These are phyloP conservation scores for Trichoderma brevicompactum DNA, from an alignment of 2,329 filamentous ascomycete species.

Conservation along the genomic window DNA sequence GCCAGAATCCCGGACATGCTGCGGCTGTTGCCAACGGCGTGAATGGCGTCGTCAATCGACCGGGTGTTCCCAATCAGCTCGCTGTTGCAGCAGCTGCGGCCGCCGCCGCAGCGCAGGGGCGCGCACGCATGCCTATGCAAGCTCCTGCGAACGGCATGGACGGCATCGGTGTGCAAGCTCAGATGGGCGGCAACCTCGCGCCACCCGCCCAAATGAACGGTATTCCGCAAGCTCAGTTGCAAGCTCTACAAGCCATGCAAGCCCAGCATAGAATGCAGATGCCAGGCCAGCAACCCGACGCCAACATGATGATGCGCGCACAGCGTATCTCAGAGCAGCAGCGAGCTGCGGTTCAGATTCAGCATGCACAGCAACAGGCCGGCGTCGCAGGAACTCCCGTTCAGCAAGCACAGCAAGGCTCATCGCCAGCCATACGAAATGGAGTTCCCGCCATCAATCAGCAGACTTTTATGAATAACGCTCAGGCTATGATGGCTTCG, in stretches of 20 bases:
- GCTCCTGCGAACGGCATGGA: slow-evolving; percentile 57
- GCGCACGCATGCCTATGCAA: slow-evolving; percentile 60
- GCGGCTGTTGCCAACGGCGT: slow-evolving; percentile 38
- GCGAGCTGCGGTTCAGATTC: slow-evolving; percentile 53
- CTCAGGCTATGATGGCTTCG: slow-evolving; percentile 57
- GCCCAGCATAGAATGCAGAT: slow-evolving; percentile 63
- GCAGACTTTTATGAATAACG: slow-evolving; percentile 57
- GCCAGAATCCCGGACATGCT: slow-evolving; percentile 37
- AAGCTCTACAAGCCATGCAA: slow-evolving; percentile 52
- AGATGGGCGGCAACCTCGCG: slow-evolving; percentile 55
- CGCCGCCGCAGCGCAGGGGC: slow-evolving; percentile 48
- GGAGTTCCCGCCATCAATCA: slow-evolving; percentile 53
- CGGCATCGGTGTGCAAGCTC: slow-evolving; percentile 50
- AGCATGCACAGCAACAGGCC: slow-evolving; percentile 46
- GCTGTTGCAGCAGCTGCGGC: slow-evolving; percentile 48
- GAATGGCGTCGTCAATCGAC: slow-evolving; percentile 39
- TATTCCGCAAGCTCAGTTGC: slow-evolving; percentile 72
- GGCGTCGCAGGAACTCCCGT: slow-evolving; percentile 40
- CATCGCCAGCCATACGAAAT: slow-evolving; percentile 50
- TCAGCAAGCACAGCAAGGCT: slow-evolving; percentile 47
- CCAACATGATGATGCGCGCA: slow-evolving; percentile 64
- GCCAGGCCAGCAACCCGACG: slow-evolving; percentile 50
- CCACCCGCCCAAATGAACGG: slow-evolving; percentile 65
- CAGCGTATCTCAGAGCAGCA: slow-evolving; percentile 70
- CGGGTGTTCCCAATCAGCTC: slow-evolving; percentile 51